A percentile compares a stretch with the other conserved stretches of the same genome.
Conservation (phyloP, 441 rosid species). For the Viola pubescens region DNA sequence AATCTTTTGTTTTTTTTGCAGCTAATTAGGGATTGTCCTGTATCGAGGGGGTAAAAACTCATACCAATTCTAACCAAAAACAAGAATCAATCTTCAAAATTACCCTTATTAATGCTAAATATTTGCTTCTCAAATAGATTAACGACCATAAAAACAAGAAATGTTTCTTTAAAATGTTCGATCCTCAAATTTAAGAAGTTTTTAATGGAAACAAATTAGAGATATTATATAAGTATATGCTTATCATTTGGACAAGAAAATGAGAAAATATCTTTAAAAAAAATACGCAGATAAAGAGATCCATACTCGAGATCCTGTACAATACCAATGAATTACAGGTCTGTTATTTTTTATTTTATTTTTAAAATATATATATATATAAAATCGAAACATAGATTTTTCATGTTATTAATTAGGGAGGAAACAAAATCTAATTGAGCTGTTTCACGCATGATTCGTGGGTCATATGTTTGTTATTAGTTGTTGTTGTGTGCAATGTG, state of each 20-base stretch:
- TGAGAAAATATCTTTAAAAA: neutral
- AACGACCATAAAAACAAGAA: neutral
- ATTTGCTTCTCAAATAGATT: too few species aligned
- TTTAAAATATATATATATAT: conserved; percentile 13
- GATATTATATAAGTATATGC: too few species aligned
- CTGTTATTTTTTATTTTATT: neutral
- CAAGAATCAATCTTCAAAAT: neutral
- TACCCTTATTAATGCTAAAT: neutral
- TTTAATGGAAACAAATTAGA: too few species aligned
- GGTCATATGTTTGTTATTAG: conserved; percentile 39
- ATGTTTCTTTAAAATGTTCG: neutral
- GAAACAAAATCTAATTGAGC: conserved; percentile 49
- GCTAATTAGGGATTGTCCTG: conserved; percentile 23
- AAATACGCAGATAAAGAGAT: neutral
- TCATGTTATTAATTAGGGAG: conserved; percentile 10
- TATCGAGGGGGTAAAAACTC: neutral
- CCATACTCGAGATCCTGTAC: neutral
- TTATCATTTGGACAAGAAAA: too few species aligned
- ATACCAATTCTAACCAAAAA: neutral
- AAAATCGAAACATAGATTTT: too few species aligned
- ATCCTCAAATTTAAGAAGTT: neutral
- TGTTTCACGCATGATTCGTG: conserved; percentile 65
- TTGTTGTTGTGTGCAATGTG: conserved; percentile 56
- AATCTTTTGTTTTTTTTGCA: conserved; percentile 24
- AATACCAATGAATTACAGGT: neutral